Evolutionary conservation across 2,329 filamentous ascomycete species (phyloP).

Genomic region (Colletotrichum sp.): DNA sequence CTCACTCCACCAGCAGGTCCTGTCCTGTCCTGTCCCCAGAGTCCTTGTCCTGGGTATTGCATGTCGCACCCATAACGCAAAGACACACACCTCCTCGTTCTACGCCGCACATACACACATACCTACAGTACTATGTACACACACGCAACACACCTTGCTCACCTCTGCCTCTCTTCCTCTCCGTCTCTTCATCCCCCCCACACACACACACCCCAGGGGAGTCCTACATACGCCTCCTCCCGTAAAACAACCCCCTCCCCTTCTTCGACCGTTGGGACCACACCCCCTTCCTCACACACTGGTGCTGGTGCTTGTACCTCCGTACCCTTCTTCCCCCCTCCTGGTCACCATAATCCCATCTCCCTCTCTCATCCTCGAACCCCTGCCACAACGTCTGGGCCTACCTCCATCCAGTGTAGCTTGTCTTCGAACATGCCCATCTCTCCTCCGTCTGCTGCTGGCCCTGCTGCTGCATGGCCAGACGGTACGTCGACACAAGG

Average conservation of each 20-base stretch:
- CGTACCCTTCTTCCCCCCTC: constrained; percentile 1
- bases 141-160: background rate
- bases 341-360: constrained; percentile 15
- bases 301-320: constrained; percentile 13
- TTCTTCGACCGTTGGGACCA: background rate
- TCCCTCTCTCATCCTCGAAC: constrained; percentile 2
- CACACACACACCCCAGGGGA: background rate
- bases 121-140: background rate
- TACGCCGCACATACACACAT: background rate
- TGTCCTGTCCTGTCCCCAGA: background rate
- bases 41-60: background rate
- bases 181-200: background rate
- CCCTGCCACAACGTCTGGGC: constrained; percentile 17
- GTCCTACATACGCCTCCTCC: background rate
- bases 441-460: constrained; percentile 5
- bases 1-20: background rate
- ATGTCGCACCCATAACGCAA: background rate
- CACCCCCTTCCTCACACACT: constrained; percentile 7
- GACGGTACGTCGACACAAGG: constrained; percentile 12
- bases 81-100: background rate
- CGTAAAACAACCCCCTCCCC: background rate
- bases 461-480: background rate
- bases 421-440: constrained; percentile 15
- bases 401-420: constrained; percentile 20
- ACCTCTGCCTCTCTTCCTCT: background rate